Evolutionary conservation across 768 basidiomycete species (phyloP).

Genomic region (Russula compacta): DNA sequence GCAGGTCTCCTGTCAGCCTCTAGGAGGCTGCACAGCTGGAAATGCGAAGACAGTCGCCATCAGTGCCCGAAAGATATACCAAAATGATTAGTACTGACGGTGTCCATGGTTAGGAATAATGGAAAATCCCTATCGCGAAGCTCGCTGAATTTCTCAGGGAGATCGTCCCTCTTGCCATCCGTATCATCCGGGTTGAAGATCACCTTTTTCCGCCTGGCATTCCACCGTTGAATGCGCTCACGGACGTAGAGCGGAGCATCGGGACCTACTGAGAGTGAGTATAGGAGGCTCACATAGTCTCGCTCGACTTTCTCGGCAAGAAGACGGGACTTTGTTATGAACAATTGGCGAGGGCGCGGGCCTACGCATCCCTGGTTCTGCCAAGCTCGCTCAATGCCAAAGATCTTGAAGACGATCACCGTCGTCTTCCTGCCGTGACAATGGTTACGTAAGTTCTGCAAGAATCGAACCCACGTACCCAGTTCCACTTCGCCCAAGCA

Average conservation of each 20-base stretch:
- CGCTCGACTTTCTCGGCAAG: slow-evolving; percentile 65
- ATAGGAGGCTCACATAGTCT: slow-evolving; percentile 45
- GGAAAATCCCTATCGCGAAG: slow-evolving; percentile 57
- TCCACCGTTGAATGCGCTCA: slow-evolving; percentile 19
- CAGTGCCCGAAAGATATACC: background rate
- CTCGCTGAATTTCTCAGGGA: slow-evolving; percentile 47
- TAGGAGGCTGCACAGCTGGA: slow-evolving; percentile 40
- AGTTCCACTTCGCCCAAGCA: slow-evolving; percentile 52
- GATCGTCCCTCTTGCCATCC: slow-evolving; percentile 30
- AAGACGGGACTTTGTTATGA: slow-evolving; percentile 60
- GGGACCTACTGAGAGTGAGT: slow-evolving; percentile 33
- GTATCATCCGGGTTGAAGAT: slow-evolving; percentile 38
- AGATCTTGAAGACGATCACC: slow-evolving; percentile 69
- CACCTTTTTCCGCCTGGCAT: slow-evolving; percentile 19
- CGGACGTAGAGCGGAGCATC: slow-evolving; percentile 34
- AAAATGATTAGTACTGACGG: slow-evolving; percentile 29
- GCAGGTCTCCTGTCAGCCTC: slow-evolving; percentile 34
- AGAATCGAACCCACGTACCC: slow-evolving; percentile 35
- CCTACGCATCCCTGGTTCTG: slow-evolving; percentile 29
- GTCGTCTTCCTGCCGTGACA: slow-evolving; percentile 51
- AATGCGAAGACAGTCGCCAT: background rate
- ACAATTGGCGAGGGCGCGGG: slow-evolving; percentile 53
- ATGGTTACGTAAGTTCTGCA: background rate
- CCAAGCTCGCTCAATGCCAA: slow-evolving; percentile 53
- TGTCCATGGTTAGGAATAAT: slow-evolving; percentile 58